phyloP scores from a whole-genome alignment of 441 rosid species.

The Hura crepitans region DNA sequence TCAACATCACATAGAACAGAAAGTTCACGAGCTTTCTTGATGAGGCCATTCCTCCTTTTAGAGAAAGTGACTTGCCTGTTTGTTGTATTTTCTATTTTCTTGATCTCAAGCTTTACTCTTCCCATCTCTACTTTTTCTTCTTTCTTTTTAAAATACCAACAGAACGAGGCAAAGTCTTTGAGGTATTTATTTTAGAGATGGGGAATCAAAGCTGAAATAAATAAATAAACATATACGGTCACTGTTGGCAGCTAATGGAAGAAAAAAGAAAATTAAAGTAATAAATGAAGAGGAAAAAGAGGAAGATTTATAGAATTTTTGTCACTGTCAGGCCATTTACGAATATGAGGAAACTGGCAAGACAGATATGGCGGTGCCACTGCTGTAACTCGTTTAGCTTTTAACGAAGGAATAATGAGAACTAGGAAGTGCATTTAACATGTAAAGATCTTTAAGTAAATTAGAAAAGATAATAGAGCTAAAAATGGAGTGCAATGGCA shows the following conservation, averaged over 20 bases:
- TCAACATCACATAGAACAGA: constrained; percentile 57
- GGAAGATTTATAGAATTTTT: constrained; percentile 20
- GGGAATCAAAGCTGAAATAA: neutral
- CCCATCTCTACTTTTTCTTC: constrained; percentile 28
- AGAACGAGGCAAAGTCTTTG: neutral
- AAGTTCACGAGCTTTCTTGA: constrained; percentile 54
- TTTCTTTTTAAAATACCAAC: neutral
- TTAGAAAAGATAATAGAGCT: no score
- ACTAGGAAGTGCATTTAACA: no score
- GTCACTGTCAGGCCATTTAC: constrained; percentile 32
- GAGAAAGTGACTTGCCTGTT: constrained; percentile 58
- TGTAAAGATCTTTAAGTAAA: no score
- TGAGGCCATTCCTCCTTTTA: constrained; percentile 46
- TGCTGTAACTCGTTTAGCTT: neutral
- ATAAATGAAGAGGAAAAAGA: constrained; percentile 1
- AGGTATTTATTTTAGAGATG: neutral
- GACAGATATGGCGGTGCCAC: neutral
- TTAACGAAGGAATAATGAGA: no score
- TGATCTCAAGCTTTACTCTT: constrained; percentile 49
- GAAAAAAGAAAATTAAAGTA: neutral
- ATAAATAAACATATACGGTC: neutral
- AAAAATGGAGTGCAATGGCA: no score
- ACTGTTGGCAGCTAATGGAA: neutral
- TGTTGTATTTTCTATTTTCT: constrained; percentile 48
- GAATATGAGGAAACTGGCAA: constrained; percentile 22